A percentile compares a stretch with the other conserved stretches of the same genome.
Conservation (phyloP, 2,329 filamentous ascomycete genomes). For the Akanthomyces uredinophilus region DNA sequence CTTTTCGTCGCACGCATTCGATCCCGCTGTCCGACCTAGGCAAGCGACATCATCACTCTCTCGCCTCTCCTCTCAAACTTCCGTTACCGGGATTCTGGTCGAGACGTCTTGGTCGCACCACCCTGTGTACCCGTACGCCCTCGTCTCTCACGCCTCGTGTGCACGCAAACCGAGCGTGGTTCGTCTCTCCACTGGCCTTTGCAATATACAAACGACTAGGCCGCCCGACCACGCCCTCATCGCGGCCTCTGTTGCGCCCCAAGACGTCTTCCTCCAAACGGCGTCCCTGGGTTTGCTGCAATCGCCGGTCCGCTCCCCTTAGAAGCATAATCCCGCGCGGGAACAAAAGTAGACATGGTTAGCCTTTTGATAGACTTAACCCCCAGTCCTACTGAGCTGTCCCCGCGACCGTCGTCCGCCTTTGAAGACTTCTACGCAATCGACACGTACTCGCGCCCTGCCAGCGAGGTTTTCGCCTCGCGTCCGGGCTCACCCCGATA, state of each 20-base stretch:
- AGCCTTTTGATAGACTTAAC: constrained; percentile 40
- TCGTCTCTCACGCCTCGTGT: constrained; percentile 3
- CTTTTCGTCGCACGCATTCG: background rate
- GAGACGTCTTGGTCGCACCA: constrained; percentile 8
- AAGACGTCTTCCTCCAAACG: background rate
- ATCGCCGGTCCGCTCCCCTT: background rate
- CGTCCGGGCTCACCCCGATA: constrained; percentile 32
- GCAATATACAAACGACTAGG: background rate
- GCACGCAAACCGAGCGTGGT: constrained; percentile 6
- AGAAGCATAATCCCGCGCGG: background rate
- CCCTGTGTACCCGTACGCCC: background rate
- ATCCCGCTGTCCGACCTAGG: constrained; percentile 5
- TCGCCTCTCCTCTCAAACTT: constrained; percentile 1
- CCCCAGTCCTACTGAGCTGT: constrained; percentile 37
- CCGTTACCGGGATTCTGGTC: constrained; percentile 12
- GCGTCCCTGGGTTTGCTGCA: constrained; percentile 3
- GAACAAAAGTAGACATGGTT: constrained; percentile 36
- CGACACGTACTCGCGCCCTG: constrained; percentile 40
- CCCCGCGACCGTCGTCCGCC: constrained; percentile 40
- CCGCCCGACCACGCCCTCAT: background rate
- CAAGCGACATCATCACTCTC: background rate
- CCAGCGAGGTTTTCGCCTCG: constrained; percentile 44
- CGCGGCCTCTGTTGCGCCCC: constrained; percentile 9
- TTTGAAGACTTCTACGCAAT: constrained; percentile 39
- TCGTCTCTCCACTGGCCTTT: background rate